phyloP scores from a whole-genome alignment of 1,284 basidiomycete genomes.

The Puccinia brachypodii region DNA sequence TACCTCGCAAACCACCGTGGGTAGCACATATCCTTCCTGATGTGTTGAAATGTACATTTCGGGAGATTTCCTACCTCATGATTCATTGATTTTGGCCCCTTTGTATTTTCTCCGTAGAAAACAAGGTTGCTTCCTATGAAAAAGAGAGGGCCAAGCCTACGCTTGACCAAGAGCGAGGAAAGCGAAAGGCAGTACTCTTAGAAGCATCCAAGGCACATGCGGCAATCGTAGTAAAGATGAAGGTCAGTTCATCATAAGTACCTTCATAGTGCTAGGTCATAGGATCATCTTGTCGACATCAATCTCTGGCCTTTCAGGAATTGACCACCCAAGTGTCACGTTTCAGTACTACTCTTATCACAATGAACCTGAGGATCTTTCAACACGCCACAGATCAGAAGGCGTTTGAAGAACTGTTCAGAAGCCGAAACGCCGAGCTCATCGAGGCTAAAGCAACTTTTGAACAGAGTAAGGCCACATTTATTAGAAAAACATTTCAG shows the following conservation, averaged over 20 bases:
- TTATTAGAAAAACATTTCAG: background rate
- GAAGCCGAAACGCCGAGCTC: background rate
- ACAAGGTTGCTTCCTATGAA: background rate
- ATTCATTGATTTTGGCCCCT: background rate
- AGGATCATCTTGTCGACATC: background rate
- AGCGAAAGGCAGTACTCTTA: slow-evolving; percentile 7
- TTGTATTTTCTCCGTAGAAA: background rate
- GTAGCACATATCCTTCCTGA: background rate
- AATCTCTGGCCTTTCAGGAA: background rate
- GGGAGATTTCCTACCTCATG: background rate
- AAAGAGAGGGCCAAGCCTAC: slow-evolving; percentile 25
- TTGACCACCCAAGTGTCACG: background rate
- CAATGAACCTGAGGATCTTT: slow-evolving; percentile 5
- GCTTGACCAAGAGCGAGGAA: slow-evolving; percentile 21
- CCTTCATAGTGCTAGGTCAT: background rate
- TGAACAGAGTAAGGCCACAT: slow-evolving; percentile 14
- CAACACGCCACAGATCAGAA: slow-evolving; percentile 23
- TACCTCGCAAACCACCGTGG: background rate
- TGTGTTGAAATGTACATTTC: background rate
- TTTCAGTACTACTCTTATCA: slow-evolving; percentile 16
- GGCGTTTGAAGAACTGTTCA: slow-evolving; percentile 12
- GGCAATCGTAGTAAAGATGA: background rate
- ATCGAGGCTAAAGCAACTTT: slow-evolving; percentile 8
- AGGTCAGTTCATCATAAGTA: background rate
- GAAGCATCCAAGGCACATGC: slow-evolving; percentile 17